Evolutionary conservation across 345 rosid genomes (phyloP).

Genomic region (Lepidium didymum): DNA sequence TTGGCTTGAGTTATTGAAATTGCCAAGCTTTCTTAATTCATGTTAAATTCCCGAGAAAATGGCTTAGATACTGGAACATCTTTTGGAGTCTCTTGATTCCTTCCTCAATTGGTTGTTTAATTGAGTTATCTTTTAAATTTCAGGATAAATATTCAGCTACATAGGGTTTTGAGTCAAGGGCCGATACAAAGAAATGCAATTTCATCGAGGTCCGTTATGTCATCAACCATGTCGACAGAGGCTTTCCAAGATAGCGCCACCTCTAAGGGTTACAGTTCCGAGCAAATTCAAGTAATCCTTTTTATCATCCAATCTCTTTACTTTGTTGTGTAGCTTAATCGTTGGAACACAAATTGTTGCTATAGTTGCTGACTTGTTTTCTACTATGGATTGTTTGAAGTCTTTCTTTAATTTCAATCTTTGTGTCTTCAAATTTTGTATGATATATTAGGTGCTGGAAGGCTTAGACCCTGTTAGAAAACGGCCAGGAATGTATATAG

Average conservation of each 20-base stretch:
- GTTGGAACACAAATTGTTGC: background rate
- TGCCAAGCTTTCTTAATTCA: background rate
- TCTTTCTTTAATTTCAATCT: background rate
- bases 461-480: constrained; percentile 96
- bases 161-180: constrained; percentile 24
- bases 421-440: background rate
- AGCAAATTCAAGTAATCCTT: constrained; percentile 74
- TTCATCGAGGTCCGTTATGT: constrained; percentile 54
- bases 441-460: constrained; percentile 67
- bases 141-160: constrained; percentile 46
- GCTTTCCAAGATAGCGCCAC: constrained; percentile 42
- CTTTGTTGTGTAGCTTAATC: background rate
- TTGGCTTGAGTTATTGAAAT: background rate
- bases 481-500: constrained; percentile 99
- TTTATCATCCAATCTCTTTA: background rate
- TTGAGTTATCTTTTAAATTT: background rate
- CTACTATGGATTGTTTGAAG: background rate
- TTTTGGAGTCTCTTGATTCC: background rate
- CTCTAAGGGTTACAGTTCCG: constrained; percentile 68
- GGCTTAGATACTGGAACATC: background rate
- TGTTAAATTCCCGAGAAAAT: background rate
- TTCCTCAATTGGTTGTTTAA: background rate
- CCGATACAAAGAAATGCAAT: constrained; percentile 33
- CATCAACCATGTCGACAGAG: constrained; percentile 51
- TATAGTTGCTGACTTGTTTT: background rate